These are phyloP conservation scores for Gentiana macrophylla DNA, from an alignment of 257 asterid species.

Conservation along the genomic window DNA sequence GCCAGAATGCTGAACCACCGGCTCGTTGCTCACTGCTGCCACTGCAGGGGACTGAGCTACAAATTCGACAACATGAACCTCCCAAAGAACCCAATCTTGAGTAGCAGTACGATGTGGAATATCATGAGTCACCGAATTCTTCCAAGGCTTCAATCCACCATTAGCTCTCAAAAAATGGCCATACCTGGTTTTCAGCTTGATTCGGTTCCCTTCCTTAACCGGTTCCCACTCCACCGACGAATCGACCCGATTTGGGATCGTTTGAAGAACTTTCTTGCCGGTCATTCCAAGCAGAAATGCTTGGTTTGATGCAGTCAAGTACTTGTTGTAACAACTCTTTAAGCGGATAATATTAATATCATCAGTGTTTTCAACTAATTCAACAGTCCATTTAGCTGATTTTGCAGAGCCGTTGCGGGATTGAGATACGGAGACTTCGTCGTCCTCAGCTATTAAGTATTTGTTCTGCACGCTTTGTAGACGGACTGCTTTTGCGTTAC, in stretches of 20 bases:
- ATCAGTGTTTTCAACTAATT: constrained; percentile 16
- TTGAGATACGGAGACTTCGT: constrained; percentile 31
- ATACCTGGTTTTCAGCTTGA: constrained; percentile 78
- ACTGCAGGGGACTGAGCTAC: constrained; percentile 31
- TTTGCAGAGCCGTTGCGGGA: constrained; percentile 26
- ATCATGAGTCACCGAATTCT: constrained; percentile 86
- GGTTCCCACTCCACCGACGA: constrained; percentile 98
- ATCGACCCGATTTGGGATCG: constrained; percentile 54
- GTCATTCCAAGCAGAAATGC: constrained; percentile 63
- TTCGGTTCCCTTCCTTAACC: constrained; percentile 44
- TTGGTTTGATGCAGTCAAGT: constrained; percentile 35
- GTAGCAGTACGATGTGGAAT: constrained; percentile 75
- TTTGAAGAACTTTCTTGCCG: constrained; percentile 64
- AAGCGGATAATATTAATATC: constrained; percentile 25
- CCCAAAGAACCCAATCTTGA: constrained; percentile 83
- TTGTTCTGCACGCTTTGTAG: constrained; percentile 22
- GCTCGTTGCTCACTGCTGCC: constrained; percentile 19
- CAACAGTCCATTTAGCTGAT: constrained; percentile 29
- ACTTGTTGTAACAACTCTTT: constrained; percentile 28
- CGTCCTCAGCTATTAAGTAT: constrained; percentile 33
- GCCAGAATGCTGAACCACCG: constrained; percentile 27
- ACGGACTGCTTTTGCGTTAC: constrained; percentile 29
- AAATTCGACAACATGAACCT: constrained; percentile 64
- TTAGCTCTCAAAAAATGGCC: constrained; percentile 82
- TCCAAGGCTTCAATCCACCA: constrained; percentile 92